phyloP scores from a whole-genome alignment of 805 yeast genomes.

The Yarrowia sp. region DNA sequence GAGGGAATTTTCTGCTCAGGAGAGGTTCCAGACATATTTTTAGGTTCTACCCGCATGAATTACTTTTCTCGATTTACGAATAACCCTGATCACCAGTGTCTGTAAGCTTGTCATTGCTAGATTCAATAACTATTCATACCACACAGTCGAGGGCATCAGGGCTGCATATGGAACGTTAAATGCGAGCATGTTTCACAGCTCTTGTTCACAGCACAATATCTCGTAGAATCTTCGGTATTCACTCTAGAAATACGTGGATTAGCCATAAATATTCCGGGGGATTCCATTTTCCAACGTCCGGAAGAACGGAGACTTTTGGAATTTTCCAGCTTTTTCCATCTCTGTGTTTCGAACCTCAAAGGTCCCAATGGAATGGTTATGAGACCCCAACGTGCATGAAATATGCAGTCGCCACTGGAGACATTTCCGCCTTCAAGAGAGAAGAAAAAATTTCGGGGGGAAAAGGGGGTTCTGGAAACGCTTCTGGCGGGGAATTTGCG shows the following conservation, averaged over 20 bases:
- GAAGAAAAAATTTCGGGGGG: not conserved
- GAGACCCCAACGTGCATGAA: not conserved
- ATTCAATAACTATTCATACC: too few species aligned
- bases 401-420: constrained; percentile 15
- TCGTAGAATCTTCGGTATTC: not conserved
- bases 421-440: not conserved
- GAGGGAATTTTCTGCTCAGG: not conserved
- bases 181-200: too few species aligned
- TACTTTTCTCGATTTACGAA: not conserved
- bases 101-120: not conserved
- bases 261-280: not conserved
- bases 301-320: not conserved
- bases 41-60: not conserved
- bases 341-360: not conserved
- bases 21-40: not conserved
- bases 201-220: too few species aligned
- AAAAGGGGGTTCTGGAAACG: not conserved
- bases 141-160: not conserved
- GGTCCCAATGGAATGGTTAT: constrained; percentile 4
- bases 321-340: not conserved
- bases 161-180: not conserved
- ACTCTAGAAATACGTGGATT: not conserved
- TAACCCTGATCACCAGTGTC: not conserved
- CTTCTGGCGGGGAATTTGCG: not conserved
- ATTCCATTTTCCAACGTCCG: not conserved